These are phyloP conservation scores for Nemania sp. DNA, from an alignment of 2,329 filamentous ascomycete species.

Conservation along the genomic window DNA sequence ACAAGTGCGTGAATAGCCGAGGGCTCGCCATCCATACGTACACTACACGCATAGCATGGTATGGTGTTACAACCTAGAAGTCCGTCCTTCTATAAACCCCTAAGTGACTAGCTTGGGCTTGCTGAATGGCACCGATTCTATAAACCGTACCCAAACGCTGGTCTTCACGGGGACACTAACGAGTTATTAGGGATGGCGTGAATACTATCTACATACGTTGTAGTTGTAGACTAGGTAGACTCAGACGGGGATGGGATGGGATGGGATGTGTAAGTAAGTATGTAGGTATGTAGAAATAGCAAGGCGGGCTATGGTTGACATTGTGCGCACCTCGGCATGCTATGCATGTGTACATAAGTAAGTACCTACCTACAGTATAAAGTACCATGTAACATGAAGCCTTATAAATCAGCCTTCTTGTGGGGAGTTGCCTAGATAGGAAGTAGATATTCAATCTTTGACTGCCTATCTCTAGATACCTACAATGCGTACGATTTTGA, in stretches of 20 bases:
- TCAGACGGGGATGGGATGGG: background rate
- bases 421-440: too few species aligned
- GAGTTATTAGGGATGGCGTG: background rate
- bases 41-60: background rate
- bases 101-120: background rate
- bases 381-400: background rate
- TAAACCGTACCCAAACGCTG: background rate
- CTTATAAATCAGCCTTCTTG: too few species aligned
- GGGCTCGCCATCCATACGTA: too few species aligned
- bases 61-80: background rate
- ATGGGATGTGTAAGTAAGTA: too few species aligned
- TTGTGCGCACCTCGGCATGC: too few species aligned
- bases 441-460: too few species aligned
- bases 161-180: background rate
- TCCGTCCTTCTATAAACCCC: too few species aligned
- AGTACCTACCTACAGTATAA: background rate
- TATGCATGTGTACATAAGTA: background rate
- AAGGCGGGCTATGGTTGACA: too few species aligned
- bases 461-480: too few species aligned
- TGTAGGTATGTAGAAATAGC: background rate
- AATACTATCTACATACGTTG: too few species aligned
- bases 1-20: background rate
- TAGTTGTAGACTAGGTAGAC: background rate
- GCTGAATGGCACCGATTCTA: background rate
- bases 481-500: too few species aligned